These are phyloP conservation scores for Bonia amplexicaulis DNA, from an alignment of 176 grass and related monocot species.

Conservation along the genomic window DNA sequence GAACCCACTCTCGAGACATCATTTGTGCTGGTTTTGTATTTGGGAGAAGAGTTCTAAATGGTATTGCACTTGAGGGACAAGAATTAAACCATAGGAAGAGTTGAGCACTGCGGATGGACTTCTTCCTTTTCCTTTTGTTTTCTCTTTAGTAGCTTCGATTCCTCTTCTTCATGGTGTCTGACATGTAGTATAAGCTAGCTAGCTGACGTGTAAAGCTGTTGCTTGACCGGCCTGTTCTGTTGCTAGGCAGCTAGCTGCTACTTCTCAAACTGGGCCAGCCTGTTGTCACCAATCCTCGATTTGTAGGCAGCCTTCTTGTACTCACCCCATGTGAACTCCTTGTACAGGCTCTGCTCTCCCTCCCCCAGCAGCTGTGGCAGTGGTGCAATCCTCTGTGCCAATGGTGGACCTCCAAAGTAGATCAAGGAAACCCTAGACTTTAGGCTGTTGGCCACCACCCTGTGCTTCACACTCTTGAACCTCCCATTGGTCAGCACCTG, in stretches of 20 bases:
- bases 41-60: too few relatives aligned
- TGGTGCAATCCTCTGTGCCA: conserved; percentile 72
- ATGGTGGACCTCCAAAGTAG: conserved; percentile 72
- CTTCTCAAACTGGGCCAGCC: conserved; percentile 73
- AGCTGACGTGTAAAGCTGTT: conserved; percentile 6
- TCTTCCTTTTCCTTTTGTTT: neutral
- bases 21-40: too few relatives aligned
- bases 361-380: conserved; percentile 75
- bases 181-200: neutral
- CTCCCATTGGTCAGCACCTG: conserved; percentile 92
- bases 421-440: conserved; percentile 96
- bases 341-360: conserved; percentile 83
- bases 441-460: conserved; percentile 78
- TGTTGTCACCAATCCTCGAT: conserved; percentile 89
- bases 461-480: conserved; percentile 95
- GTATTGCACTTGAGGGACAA: too few relatives aligned
- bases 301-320: conserved; percentile 99
- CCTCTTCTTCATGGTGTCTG: neutral
- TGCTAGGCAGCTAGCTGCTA: neutral
- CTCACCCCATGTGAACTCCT: conserved; percentile 93
- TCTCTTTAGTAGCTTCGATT: neutral
- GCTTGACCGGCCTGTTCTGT: neutral
- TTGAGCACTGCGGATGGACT: too few relatives aligned
- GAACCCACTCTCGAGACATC: too few relatives aligned
- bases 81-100: too few relatives aligned